Base-by-base conservation (phyloP, 208 protist species). In the Leishmania braziliensis region DNA sequence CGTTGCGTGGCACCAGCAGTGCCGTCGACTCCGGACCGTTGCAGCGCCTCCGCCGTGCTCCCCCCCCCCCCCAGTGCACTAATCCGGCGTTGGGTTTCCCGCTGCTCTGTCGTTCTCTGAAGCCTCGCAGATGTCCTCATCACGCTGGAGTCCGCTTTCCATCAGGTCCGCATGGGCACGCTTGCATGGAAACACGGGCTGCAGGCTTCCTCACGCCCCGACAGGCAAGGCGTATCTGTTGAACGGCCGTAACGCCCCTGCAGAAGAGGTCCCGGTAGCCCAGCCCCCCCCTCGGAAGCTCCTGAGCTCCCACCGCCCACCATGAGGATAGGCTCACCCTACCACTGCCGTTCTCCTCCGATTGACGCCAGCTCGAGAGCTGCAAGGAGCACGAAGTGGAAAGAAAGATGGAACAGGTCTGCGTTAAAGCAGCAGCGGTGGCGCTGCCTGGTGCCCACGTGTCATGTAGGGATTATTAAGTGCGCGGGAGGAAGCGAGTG, bases 201-300 rank as follows among this genome's bases (percentile, higher is more conserved):
- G 36, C 36, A 39, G 36, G 36, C 36, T 39, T 39, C 36, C 36
- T 39, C 36, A 39, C 36, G 36, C 36, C 36, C 36, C 0, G 36
- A 39, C 36, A 39, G 12, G 69, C 76, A 51, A 66, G 75, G 75
- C 63, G 54, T 4, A 43, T 77, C 65, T 86, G 60, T 12, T 66
- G 29, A 36, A 51, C 78, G 6, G 65, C 72, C 10, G 5, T 36
- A 23, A 48, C 71, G 46, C 69, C 83, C 3, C 79, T 43, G 77
- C 82, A 81, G 63, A 79, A 86, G 73, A 70, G 74, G 14, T 10
- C 51, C 10, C 66, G 81, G 50, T 85, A 75, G 39, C 62, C 75
- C 14, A 39, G n/a, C 39, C 39, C 65, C 63, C 54, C 63, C 65
- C 75, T 79, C 65, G 12, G 65, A 56, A 29, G 53, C 70, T 39